Evolutionary conservation across 73 alveolate genomes (phyloP), one percentile per base, ranked within the genome.

Genomic region (Paramecium biaurelia): DNA sequence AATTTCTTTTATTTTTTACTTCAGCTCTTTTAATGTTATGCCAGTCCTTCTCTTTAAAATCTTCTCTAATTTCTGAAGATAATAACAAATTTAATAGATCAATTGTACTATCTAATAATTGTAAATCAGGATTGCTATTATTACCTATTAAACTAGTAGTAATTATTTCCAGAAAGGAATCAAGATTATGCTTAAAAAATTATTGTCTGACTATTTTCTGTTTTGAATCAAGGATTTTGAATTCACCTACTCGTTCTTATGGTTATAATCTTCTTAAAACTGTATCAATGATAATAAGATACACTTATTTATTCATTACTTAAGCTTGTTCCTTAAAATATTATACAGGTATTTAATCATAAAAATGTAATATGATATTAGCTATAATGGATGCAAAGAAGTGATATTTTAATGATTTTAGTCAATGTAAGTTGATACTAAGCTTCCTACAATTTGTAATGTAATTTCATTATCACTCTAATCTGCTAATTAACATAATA

Each of bases 11-110:
- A 12, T 63, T 63, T 32, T 63, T 63, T 2, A 63, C 26, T 30
- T 63, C 84, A 26, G 84, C 84, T 63, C 84, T 63, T 63, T 63
- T 63, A 2, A 63, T 63, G 8, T 63, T 63, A 63, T 63, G 84
- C 84, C 84, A 63, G 12, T 63, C 84, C 15, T 63, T 63, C 9
- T 26, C 43, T 63, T 32, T 63, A 18, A 63, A 26, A 63, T 63
- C 84, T 30, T 26, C 21, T 30, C 7, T 26, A n/a, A 63, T 63
- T 32, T 63, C 84, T 26, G 84, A 63, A 12, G 84, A 30, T 24
- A 63, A 63, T 6, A 63, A 32, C 9, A 63, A 63, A 32, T 63
- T 63, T 32, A 63, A 63, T 30, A 63, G 24, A 24, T 63, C 45
- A 12, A 63, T 63, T 14, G 84, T 49, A 26, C 47, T 15, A 63